Conservation (phyloP, 148 eudicot genomes). For the Mesembryanthemum crystallinum region DNA sequence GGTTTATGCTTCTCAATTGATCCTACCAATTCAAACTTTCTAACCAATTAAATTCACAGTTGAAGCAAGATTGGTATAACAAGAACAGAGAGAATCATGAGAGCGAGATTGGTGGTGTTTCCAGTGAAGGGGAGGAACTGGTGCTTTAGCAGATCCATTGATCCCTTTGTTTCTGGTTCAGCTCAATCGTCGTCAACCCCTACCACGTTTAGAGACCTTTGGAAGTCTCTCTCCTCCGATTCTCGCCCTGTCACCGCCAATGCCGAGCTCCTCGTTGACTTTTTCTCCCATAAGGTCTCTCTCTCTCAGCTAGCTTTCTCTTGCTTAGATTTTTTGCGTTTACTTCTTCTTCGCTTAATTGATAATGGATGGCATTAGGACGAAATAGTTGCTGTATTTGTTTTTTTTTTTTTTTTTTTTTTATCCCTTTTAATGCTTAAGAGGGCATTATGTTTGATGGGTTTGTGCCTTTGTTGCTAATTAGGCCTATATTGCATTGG, state of each 20-base stretch:
- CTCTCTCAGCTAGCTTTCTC: too few relatives aligned
- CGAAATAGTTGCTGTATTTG: too few relatives aligned
- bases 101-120: constrained; percentile 75
- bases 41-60: too few relatives aligned
- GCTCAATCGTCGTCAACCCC: constrained; percentile 40
- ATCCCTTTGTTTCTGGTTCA: constrained; percentile 29
- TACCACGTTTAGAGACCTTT: constrained; percentile 59
- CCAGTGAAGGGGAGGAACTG: constrained; percentile 88
- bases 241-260: constrained; percentile 44
- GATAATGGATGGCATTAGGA: background rate
- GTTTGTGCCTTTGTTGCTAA: background rate
- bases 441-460: background rate
- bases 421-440: background rate
- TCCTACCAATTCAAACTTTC: background rate
- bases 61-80: background rate
- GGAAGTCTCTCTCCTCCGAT: constrained; percentile 39
- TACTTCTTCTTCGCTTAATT: background rate
- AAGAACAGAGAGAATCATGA: constrained; percentile 33
- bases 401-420: background rate
- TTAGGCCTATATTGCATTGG: background rate
- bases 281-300: constrained; percentile 67
- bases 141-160: constrained; percentile 78
- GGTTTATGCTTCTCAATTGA: constrained; percentile 8
- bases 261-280: constrained; percentile 73
- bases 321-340: background rate